Base-by-base conservation (phyloP, 1,284 basidiomycete genomes). In the Thecaphora thlaspeos region DNA sequence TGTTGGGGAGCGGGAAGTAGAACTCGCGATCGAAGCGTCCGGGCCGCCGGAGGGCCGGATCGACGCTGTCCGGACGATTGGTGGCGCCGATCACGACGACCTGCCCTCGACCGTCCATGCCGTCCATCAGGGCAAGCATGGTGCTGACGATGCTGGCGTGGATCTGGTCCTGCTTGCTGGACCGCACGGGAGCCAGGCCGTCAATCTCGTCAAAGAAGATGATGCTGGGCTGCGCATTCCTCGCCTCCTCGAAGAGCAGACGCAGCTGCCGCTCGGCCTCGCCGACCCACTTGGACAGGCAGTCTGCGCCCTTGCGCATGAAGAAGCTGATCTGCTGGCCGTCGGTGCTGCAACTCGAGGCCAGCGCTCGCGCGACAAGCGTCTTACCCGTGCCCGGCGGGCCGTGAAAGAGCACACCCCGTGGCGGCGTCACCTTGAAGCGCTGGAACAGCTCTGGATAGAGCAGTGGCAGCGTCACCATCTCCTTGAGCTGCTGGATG, bases 201-300 rank as follows among this genome's bases (percentile, higher is more conserved):
- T 99, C 95, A 67, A 99, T 99, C 80, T 99, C 95, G 76, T 99
- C 91, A 72, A 94, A 94, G 80, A 94, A 94, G 70, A 94, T 93
- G 75, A 94, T 99, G 64, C 87, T 90, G 0, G 95, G 95, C 75
- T 98, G 94, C 47, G 86, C 88, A 50, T 87, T 87, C 41, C 87
- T 85, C 1, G 95, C 95, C 81, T 98, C 95, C 68, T 98, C 94
- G 77, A 99, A 99, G 10, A 99, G 83, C 47, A 98, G 83, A 1
- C 95, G 86, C 7, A 98, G 83, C 78, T 98, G 95, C 3, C 95
- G 86, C 76, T 98, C 95, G 2, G 95, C 95, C 80, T 99, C 95
- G 54, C 95, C 95, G 12, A 99, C 94, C 95, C 95, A 99, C 81
- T 98, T 98, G 8, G 91, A 95, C 23, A 98, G 83, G 68, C 90